These are phyloP conservation scores for Shiraia sp. DNA, from an alignment of 2,329 filamentous ascomycete genomes.

Conservation along the genomic window DNA sequence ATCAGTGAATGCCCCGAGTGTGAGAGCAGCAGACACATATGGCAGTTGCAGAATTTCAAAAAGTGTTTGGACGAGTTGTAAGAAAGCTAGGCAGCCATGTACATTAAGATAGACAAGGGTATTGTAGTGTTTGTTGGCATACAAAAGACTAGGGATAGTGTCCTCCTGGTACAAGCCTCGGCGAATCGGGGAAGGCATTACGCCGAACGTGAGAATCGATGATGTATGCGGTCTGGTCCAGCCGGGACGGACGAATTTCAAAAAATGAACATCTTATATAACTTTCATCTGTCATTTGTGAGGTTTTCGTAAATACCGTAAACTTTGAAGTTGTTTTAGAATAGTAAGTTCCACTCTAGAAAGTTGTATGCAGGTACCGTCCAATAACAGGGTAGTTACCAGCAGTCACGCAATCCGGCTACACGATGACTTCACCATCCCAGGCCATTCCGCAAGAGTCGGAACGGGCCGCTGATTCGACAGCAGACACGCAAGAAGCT, in stretches of 20 bases:
- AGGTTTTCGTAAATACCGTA: neutral
- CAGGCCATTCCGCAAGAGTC: conserved; percentile 7
- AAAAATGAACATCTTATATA: neutral
- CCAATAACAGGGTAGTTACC: conserved; percentile 25
- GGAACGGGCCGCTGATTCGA: conserved; percentile 4
- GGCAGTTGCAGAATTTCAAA: too few species aligned
- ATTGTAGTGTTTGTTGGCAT: too few species aligned
- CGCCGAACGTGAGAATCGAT: conserved; percentile 7
- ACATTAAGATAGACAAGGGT: neutral
- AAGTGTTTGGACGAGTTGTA: too few species aligned
- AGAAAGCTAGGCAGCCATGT: too few species aligned
- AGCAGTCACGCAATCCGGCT: conserved; percentile 32
- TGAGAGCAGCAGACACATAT: too few species aligned
- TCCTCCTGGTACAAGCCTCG: neutral
- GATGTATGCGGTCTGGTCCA: conserved; percentile 1
- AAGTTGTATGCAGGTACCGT: conserved; percentile 13
- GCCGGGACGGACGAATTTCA: conserved; percentile 5
- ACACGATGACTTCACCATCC: conserved; percentile 24
- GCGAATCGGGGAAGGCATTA: conserved; percentile 1
- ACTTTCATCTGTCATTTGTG: neutral
- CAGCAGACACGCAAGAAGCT: conserved; percentile 7
- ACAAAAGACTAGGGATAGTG: too few species aligned
- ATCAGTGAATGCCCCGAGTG: too few species aligned
- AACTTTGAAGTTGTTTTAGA: neutral
- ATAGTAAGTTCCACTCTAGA: conserved; percentile 8